phyloP scores from a whole-genome alignment of 805 yeast genomes.

The Cyberlindnera mississippiensis region DNA sequence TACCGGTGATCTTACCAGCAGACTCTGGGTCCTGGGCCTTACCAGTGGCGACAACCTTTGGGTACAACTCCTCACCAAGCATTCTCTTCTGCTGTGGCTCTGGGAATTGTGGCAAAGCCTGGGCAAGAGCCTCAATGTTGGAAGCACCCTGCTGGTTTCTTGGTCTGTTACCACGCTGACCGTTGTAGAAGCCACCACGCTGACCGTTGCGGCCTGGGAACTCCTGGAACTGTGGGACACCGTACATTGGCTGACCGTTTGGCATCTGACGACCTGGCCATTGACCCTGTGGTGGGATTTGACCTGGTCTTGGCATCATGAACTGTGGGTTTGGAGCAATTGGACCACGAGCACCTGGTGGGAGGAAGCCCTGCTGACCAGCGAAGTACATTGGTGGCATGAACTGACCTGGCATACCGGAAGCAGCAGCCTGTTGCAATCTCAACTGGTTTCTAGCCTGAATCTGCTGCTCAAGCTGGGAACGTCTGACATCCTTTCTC shows the following conservation, averaged over 20 bases:
- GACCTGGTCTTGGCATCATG: conserved; percentile 65
- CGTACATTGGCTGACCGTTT: conserved; percentile 85
- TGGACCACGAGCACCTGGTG: conserved; percentile 81
- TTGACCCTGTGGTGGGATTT: conserved; percentile 55
- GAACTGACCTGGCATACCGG: conserved; percentile 83
- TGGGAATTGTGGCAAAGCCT: conserved; percentile 59
- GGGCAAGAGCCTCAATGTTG: conserved; percentile 45
- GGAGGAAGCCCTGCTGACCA: conserved; percentile 64
- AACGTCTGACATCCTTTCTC: conserved; percentile 96
- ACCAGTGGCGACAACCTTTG: conserved; percentile 81
- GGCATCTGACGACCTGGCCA: conserved; percentile 56
- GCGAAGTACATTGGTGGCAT: conserved; percentile 74
- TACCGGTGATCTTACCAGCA: conserved; percentile 98
- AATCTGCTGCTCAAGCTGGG: conserved; percentile 95
- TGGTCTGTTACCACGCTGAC: conserved; percentile 37
- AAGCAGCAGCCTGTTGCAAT: conserved; percentile 93
- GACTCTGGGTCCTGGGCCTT: conserved; percentile 89
- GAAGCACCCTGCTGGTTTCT: conserved; percentile 32
- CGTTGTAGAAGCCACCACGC: conserved; percentile 42
- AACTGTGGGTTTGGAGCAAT: conserved; percentile 71
- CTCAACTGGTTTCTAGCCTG: conserved; percentile 98
- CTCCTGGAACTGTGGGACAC: conserved; percentile 70
- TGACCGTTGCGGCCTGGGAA: conserved; percentile 49
- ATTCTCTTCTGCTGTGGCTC: conserved; percentile 95
- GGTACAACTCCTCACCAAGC: conserved; percentile 96